Evolutionary conservation across 805 yeast species (phyloP).

Genomic region (Kuraishia borneana): DNA sequence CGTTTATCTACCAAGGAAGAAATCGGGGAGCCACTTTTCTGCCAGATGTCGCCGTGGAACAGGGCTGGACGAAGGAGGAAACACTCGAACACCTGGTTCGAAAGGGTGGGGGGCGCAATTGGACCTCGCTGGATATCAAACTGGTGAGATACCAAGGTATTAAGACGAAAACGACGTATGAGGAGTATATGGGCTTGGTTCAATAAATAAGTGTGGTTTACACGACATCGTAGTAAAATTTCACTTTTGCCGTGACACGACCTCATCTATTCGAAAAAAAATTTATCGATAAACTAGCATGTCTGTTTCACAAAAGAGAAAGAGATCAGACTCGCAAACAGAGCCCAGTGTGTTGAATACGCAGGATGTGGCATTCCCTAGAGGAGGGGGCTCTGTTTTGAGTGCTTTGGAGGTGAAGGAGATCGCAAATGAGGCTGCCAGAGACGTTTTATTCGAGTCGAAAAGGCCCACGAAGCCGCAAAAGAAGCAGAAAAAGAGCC

Average conservation of each 20-base stretch:
- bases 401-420: slow-evolving; percentile 87
- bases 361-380: slow-evolving; percentile 64
- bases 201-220: neutral
- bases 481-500: slow-evolving; percentile 24
- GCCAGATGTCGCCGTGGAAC: slow-evolving; percentile 86
- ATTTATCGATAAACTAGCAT: neutral
- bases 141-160: slow-evolving; percentile 47
- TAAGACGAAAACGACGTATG: slow-evolving; percentile 29
- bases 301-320: slow-evolving; percentile 29
- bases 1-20: slow-evolving; percentile 27
- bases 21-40: slow-evolving; percentile 67
- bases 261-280: neutral
- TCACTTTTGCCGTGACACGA: neutral
- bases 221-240: too few relatives aligned
- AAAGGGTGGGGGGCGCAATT: slow-evolving; percentile 47
- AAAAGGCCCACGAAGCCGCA: slow-evolving; percentile 13
- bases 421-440: slow-evolving; percentile 84
- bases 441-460: slow-evolving; percentile 66
- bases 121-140: slow-evolving; percentile 24
- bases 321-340: slow-evolving; percentile 30
- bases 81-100: slow-evolving; percentile 61
- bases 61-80: slow-evolving; percentile 65
- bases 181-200: slow-evolving; percentile 21
- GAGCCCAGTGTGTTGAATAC: slow-evolving; percentile 12
- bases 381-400: slow-evolving; percentile 88